phyloP scores from a whole-genome alignment of 345 rosid species.

The Cochlearia excelsa region DNA sequence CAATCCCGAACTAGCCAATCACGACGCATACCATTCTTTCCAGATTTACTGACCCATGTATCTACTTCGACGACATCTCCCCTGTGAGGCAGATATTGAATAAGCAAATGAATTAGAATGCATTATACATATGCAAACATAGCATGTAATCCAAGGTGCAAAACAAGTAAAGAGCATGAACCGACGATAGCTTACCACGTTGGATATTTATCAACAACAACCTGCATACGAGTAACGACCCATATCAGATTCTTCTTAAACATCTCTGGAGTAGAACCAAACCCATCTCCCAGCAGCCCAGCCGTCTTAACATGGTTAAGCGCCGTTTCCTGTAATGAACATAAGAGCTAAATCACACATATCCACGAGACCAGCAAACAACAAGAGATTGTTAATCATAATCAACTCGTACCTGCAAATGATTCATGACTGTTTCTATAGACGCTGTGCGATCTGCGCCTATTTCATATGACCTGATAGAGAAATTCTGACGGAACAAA shows the following conservation, averaged over 20 bases:
- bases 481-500: conserved; percentile 79
- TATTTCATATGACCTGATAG: conserved; percentile 94
- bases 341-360: conserved; percentile 10
- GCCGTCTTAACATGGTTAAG: conserved; percentile 85
- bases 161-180: not conserved
- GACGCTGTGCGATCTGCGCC: conserved; percentile 98
- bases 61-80: conserved; percentile 90
- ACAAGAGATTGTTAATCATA: not conserved
- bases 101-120: conserved; percentile 10
- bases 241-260: conserved; percentile 83
- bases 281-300: conserved; percentile 89
- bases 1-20: conserved; percentile 83
- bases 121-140: conserved; percentile 1
- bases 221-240: conserved; percentile 95
- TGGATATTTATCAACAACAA: conserved; percentile 89
- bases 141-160: not conserved
- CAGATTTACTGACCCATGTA: conserved; percentile 85
- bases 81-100: conserved; percentile 46
- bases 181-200: conserved; percentile 60
- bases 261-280: conserved; percentile 98
- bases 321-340: conserved; percentile 75
- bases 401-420: conserved; percentile 65
- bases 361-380: not conserved
- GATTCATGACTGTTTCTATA: conserved; percentile 95
- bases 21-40: conserved; percentile 97